Conservation (phyloP, 2,329 filamentous ascomycete genomes). For the Phialophora expanda region DNA sequence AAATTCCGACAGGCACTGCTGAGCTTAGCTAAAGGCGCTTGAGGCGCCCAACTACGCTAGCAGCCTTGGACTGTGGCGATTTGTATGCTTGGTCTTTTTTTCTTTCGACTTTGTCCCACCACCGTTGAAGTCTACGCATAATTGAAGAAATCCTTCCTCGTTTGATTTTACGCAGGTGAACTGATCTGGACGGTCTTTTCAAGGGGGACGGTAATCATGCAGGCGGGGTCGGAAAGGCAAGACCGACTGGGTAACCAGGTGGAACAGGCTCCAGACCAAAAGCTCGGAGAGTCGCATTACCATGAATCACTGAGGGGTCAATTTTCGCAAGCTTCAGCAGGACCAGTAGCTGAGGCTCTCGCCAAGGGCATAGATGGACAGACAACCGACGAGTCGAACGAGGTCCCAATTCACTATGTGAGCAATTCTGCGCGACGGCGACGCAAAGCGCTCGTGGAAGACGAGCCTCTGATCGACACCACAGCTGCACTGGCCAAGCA, state of each 20-base stretch:
- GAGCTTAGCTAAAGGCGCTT: background rate
- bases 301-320: background rate
- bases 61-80: background rate
- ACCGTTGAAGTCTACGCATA: background rate
- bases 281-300: background rate
- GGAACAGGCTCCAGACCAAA: background rate
- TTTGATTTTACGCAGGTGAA: background rate
- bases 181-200: background rate
- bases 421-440: constrained; percentile 8
- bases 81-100: background rate
- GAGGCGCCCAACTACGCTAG: background rate
- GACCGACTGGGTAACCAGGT: background rate
- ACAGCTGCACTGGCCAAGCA: constrained; percentile 33
- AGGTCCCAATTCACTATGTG: constrained; percentile 15
- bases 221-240: background rate
- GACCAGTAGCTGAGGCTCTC: background rate
- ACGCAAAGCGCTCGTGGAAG: constrained; percentile 14
- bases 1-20: background rate
- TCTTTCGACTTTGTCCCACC: background rate
- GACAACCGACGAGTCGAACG: background rate
- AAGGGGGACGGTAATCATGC: background rate
- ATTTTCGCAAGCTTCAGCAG: background rate
- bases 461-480: constrained; percentile 37
- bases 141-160: background rate
- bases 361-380: background rate